phyloP scores from a whole-genome alignment of 2,329 filamentous ascomycete species.

The Phyllosticta capitalensis region DNA sequence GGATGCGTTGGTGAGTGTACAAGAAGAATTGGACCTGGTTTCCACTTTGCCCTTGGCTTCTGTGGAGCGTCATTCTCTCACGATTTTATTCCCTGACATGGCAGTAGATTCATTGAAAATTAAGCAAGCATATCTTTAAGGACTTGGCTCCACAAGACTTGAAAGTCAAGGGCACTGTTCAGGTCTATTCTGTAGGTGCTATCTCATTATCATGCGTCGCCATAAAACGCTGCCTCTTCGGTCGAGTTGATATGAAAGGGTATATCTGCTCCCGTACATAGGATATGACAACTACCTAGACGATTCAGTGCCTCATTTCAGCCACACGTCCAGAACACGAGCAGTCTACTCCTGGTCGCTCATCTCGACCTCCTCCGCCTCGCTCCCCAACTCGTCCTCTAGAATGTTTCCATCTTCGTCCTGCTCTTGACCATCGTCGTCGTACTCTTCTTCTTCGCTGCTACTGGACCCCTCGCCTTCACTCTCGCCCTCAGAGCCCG shows the following conservation, averaged over 20 bases:
- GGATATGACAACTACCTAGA: background rate
- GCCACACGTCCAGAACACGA: background rate
- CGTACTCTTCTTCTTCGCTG: constrained; percentile 22
- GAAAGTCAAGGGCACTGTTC: too few relatives aligned
- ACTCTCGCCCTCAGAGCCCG: constrained; percentile 31
- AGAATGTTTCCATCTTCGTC: constrained; percentile 20
- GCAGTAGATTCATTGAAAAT: too few relatives aligned
- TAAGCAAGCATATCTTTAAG: too few relatives aligned
- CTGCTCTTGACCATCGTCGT: constrained; percentile 22
- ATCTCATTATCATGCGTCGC: too few relatives aligned
- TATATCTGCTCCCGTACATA: background rate
- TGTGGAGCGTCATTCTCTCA: too few relatives aligned
- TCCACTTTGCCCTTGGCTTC: too few relatives aligned
- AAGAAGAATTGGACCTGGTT: too few relatives aligned
- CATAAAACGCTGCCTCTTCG: background rate
- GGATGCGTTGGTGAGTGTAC: too few relatives aligned
- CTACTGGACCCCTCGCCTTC: constrained; percentile 28
- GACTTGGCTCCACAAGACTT: too few relatives aligned
- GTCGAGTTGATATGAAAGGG: background rate
- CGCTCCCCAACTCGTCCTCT: constrained; percentile 9
- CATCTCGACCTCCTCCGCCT: constrained; percentile 11
- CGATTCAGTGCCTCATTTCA: background rate
- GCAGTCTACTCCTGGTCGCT: background rate
- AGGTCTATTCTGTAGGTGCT: too few relatives aligned
- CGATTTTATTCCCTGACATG: too few relatives aligned